phyloP scores from a whole-genome alignment of 2,329 filamentous ascomycete genomes.

The Aspergillus uvarum region DNA sequence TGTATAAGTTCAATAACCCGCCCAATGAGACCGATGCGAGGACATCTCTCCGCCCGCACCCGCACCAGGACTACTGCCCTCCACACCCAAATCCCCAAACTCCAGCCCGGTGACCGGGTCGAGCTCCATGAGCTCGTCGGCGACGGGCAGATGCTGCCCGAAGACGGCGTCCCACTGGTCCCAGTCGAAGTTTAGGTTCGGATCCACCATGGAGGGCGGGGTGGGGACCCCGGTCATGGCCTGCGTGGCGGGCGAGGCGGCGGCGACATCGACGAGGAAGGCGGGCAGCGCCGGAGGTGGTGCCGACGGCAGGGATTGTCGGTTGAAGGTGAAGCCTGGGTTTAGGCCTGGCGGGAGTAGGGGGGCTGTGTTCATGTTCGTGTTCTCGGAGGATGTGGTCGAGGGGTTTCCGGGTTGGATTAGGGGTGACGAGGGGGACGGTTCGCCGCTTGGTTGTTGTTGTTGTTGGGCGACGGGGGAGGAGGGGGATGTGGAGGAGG shows the following conservation, averaged over 20 bases:
- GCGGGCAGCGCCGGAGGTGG: conserved; percentile 15
- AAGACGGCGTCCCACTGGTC: conserved; percentile 52
- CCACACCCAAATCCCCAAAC: conserved; percentile 28
- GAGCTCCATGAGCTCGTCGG: conserved; percentile 46
- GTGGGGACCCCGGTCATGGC: conserved; percentile 28
- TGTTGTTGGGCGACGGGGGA: conserved; percentile 11
- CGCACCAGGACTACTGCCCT: not conserved
- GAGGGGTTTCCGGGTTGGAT: conserved; percentile 8
- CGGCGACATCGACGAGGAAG: conserved; percentile 25
- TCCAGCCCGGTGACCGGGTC: conserved; percentile 40
- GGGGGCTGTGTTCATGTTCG: not conserved
- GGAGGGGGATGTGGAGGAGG: conserved; percentile 17
- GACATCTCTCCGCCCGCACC: not conserved
- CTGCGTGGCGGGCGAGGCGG: conserved; percentile 18
- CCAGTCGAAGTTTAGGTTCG: conserved; percentile 50
- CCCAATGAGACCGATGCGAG: conserved; percentile 15
- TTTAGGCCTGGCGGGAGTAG: not conserved
- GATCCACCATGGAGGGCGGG: conserved; percentile 39
- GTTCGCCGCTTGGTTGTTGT: not conserved
- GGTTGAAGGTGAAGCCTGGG: not conserved
- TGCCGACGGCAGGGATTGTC: not conserved
- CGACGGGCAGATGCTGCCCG: conserved; percentile 46
- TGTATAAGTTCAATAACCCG: conserved; percentile 14
- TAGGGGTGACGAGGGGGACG: not conserved
- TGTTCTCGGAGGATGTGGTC: conserved; percentile 11